phyloP scores from a whole-genome alignment of 768 basidiomycete species.

The Phanerodontia chrysosporium region DNA sequence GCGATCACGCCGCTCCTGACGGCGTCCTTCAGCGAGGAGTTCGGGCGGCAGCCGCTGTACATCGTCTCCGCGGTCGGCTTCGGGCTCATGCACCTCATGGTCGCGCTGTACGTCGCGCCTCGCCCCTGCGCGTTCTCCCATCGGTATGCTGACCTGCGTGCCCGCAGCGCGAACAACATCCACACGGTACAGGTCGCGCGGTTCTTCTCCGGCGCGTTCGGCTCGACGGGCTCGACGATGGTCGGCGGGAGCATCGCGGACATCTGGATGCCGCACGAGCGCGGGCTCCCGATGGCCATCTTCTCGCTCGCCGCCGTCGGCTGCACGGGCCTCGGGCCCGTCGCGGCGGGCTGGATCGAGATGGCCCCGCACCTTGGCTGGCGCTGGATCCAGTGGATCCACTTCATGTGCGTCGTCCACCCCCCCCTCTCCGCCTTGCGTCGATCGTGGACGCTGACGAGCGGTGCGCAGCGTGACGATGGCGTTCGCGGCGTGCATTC shows the following conservation, averaged over 20 bases:
- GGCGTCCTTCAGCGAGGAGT: conserved; percentile 70
- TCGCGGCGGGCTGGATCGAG: conserved; percentile 65
- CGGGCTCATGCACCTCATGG: conserved; percentile 44
- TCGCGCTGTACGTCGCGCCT: conserved; percentile 33
- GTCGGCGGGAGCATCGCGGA: conserved; percentile 74
- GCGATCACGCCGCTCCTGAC: conserved; percentile 60
- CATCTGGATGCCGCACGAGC: conserved; percentile 64
- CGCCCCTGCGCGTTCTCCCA: not conserved
- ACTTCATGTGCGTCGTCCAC: conserved; percentile 45
- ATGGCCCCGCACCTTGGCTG: conserved; percentile 53
- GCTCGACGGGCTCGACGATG: conserved; percentile 67
- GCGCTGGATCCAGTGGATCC: conserved; percentile 86
- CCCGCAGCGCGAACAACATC: conserved; percentile 38
- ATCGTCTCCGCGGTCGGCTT: conserved; percentile 47
- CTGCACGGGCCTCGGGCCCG: conserved; percentile 60
- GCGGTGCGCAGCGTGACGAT: conserved; percentile 42
- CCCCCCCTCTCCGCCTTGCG: not conserved
- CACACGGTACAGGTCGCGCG: conserved; percentile 63
- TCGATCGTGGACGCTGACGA: too few species aligned
- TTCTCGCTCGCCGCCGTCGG: conserved; percentile 61
- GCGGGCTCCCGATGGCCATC: conserved; percentile 74
- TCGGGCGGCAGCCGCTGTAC: conserved; percentile 61
- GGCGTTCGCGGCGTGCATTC: conserved; percentile 43
- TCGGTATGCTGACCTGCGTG: conserved; percentile 1
- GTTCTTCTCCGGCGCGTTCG: conserved; percentile 63